Evolutionary conservation across 352 stramenopile genomes (phyloP), one percentile per base, ranked within the genome.

Genomic region (Phytophthora syringae): DNA sequence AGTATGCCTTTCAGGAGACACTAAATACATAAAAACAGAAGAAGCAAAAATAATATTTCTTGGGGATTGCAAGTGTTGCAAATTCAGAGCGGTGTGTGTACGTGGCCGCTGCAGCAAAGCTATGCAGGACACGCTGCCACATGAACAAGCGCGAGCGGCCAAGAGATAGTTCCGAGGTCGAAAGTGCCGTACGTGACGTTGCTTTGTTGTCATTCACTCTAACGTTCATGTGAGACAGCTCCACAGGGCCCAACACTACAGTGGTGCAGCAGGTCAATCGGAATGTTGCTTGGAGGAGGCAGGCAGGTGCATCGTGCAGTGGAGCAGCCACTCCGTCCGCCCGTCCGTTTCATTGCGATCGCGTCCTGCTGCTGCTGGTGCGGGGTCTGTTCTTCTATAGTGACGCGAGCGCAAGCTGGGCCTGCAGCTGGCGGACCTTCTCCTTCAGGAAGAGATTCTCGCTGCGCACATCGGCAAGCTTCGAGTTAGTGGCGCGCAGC

Each of bases 371-470:
- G 37, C 36, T 56, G 24, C 22, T 66, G 51, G 34, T 22, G 30
- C 45, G 50, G 61, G 37, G 50, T 76, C 45, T 60, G 55, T 36
- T 58, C 47, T 63, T 53, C 62, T 82, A 88, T 34, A 93, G 58
- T 25, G 78, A 77, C 30, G 78, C 61, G 39, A 91, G 68, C 15
- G 85, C 83, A 27, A 84, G 62, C 32, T 81, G 78, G 7, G 83
- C 72, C 70, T 89, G 73, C 44, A 94, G 61, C 58, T 92, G 74
- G 34, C 80, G 85, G 27, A 90, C 24, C 52, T 91, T 82, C 16
- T 76, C 67, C 63, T 86, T 86, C 47, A 92, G 61, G 53, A 76
- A 64, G 37, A 84, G 67, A 47, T 89, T 90, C 53, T 92, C 80
- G 24, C 77, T 79, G 45, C 83, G 79, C 24, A 78, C 64, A 10